These are phyloP conservation scores for Botryotinia globosa DNA, from an alignment of 2,329 filamentous ascomycete species.

Conservation along the genomic window DNA sequence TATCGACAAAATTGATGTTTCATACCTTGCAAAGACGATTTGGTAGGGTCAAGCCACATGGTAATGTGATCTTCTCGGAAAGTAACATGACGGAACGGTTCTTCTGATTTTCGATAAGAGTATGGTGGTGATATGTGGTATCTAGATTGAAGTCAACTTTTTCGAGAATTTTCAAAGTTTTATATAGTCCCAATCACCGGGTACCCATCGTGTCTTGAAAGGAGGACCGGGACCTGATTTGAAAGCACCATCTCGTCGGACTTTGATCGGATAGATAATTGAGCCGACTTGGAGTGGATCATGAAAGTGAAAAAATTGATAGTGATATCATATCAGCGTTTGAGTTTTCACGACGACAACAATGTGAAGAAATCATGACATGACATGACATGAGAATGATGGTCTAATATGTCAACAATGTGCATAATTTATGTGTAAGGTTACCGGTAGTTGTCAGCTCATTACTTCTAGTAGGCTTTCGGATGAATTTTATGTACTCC, in stretches of 20 bases:
- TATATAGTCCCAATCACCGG: background rate
- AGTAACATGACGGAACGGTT: slow-evolving; percentile 23
- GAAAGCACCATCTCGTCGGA: background rate
- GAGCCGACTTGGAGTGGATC: background rate
- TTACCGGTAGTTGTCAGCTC: too few species aligned
- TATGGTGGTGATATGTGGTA: background rate
- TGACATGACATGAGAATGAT: background rate
- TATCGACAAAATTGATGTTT: background rate
- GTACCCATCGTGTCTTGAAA: background rate
- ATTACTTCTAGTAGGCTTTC: background rate
- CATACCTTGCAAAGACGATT: slow-evolving; percentile 50
- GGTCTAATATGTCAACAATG: background rate
- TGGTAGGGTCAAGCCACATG: slow-evolving; percentile 53
- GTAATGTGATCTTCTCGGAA: slow-evolving; percentile 31
- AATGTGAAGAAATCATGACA: background rate
- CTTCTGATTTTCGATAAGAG: background rate
- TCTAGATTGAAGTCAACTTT: background rate
- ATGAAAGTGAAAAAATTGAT: background rate
- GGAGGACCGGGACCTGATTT: background rate
- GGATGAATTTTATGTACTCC: background rate
- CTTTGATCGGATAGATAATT: background rate
- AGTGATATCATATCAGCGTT: background rate
- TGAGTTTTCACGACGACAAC: background rate
- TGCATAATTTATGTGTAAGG: background rate
- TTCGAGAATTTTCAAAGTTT: background rate